Base-by-base conservation (phyloP, 129 eudicot genomes). In the Flaveria linearis region DNA sequence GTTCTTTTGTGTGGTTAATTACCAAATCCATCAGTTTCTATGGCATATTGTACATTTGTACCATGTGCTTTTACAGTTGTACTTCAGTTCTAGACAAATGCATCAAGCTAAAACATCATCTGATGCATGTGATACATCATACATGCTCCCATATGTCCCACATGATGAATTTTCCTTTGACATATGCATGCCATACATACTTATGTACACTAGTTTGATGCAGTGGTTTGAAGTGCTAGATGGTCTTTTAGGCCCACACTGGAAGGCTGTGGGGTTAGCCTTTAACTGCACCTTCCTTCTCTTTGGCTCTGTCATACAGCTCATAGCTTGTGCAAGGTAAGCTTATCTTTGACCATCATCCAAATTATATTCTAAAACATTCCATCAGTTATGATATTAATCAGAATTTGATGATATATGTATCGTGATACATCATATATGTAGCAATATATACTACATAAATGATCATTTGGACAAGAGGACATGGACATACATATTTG, bases 321-420 rank as follows among this genome's bases (percentile, higher is more conserved):
- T 90, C 72, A 90, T 90, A 57, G 96, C 85, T 84, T 90, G 96
- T 87, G 96, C 96, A 85, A 90, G 96, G 96, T 89, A 51, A 68
- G 53, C 51, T 64, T 66, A 55, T 28, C 18, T 36, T 36, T 66
- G 5, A 63, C 23, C 69, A 63, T 30, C 69, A 14, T n/a, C 51
- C 71, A 66, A 39, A 66, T n/a, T 28, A 61, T 26, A n/a, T 25
- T 52, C 1, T 20, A 56, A 20, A 20, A 16, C 13, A 20, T 56
- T 56, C 0, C 41, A 23, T 60, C n/a, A 25, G 22, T 57, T 57
- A 13, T 57, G 33, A 57, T 22, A 57, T 9, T 57, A 57, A 14
- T 57, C 13, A 10, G 33, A 57, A 20, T 11, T 28, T 63, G 46
- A 63, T 63, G 69, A 14, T 30, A 63, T 63, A 7, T 25, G 28